Conservation (phyloP, 352 stramenopile species). For the Globisporangium iwayamae region DNA sequence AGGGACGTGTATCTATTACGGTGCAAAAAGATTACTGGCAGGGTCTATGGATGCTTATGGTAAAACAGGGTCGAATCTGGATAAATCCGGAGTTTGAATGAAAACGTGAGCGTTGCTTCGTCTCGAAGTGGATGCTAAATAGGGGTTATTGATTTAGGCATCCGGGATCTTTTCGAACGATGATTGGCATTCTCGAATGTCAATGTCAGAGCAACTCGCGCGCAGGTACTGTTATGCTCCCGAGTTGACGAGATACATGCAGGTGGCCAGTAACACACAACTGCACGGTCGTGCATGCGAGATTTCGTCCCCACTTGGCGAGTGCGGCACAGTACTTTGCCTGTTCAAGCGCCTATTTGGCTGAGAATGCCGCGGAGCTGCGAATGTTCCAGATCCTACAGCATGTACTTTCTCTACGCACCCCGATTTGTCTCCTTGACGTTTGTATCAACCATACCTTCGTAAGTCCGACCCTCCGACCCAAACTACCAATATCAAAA, state of each 20-base stretch:
- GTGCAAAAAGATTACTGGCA: too few relatives aligned
- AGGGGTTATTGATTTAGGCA: neutral
- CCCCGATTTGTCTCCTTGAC: neutral
- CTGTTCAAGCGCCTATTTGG: neutral
- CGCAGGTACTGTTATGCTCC: neutral
- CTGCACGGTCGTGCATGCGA: neutral
- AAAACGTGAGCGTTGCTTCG: neutral
- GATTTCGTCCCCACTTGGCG: neutral
- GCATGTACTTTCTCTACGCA: neutral
- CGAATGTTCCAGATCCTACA: neutral
- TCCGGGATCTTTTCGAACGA: slow-evolving; percentile 1
- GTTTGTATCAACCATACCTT: too few relatives aligned
- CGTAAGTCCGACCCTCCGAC: too few relatives aligned
- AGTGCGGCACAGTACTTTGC: neutral
- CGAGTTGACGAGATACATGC: neutral
- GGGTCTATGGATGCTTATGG: neutral
- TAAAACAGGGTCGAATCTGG: too few relatives aligned
- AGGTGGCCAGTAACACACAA: neutral
- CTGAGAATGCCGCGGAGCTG: neutral
- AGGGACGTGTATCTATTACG: too few relatives aligned
- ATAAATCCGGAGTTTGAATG: neutral
- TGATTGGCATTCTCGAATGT: slow-evolving; percentile 9
- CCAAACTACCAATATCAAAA: too few relatives aligned
- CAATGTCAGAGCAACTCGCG: neutral
- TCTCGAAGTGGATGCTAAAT: neutral